Evolutionary conservation across 2,329 filamentous ascomycete genomes (phyloP).

Genomic region (Cladophialophora psammophila): DNA sequence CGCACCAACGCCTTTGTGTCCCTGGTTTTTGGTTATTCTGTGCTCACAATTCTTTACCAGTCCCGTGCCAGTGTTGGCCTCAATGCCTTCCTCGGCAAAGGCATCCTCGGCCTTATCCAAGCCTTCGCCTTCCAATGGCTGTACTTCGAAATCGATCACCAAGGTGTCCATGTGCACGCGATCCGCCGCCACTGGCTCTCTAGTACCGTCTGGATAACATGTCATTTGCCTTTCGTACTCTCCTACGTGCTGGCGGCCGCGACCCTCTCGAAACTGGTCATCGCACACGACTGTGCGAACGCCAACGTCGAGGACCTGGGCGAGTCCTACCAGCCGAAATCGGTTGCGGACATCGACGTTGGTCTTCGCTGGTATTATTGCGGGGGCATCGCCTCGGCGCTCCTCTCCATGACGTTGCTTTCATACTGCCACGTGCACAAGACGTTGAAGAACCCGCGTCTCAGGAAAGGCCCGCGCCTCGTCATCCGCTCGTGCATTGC

Average conservation of each 20-base stretch:
- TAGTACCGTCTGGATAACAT: conserved; percentile 21
- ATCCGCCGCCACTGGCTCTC: conserved; percentile 20
- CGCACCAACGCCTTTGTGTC: conserved; percentile 21
- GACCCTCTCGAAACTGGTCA: conserved; percentile 15
- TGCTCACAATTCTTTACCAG: conserved; percentile 18
- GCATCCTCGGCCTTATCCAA: conserved; percentile 17
- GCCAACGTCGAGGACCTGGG: conserved; percentile 16
- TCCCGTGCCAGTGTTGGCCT: conserved; percentile 13
- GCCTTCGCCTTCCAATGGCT: conserved; percentile 20
- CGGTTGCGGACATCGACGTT: conserved; percentile 8
- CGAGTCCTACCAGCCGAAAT: conserved; percentile 10
- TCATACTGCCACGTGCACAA: conserved; percentile 21
- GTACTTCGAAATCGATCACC: conserved; percentile 21
- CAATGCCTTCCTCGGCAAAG: conserved; percentile 17
- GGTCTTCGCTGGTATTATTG: conserved; percentile 21
- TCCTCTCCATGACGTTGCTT: conserved; percentile 14
- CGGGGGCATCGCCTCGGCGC: conserved; percentile 7
- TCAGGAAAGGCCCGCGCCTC: conserved; percentile 12
- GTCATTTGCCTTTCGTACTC: conserved; percentile 20
- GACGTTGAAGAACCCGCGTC: conserved; percentile 15
- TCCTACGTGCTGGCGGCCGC: conserved; percentile 15
- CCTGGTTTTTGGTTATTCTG: conserved; percentile 17
- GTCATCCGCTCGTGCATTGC: conserved; percentile 11
- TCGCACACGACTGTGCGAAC: conserved; percentile 23
- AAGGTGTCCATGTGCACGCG: conserved; percentile 16